Evolutionary conservation across 768 basidiomycete species (phyloP).

Genomic region (Melanogaster broomeanus): DNA sequence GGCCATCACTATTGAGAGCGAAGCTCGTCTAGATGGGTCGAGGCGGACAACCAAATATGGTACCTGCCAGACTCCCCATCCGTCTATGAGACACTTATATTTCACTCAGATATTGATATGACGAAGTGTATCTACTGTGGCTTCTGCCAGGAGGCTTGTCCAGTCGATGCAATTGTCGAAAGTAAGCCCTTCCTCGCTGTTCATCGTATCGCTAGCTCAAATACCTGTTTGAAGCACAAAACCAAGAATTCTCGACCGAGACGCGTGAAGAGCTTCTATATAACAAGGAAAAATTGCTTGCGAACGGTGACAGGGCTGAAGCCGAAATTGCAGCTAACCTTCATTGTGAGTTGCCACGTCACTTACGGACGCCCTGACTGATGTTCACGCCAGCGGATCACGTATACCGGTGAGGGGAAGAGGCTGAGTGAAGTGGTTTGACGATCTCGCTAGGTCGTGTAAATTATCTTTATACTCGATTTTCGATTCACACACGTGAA

Average conservation of each 20-base stretch:
- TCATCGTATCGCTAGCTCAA: constrained; percentile 4
- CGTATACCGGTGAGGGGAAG: constrained; percentile 69
- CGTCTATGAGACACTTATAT: background rate
- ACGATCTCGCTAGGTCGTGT: constrained; percentile 20
- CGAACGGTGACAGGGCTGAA: constrained; percentile 95
- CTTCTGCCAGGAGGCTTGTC: constrained; percentile 99
- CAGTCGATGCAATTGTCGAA: constrained; percentile 99
- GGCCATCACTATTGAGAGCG: constrained; percentile 99
- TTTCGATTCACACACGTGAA: constrained; percentile 4
- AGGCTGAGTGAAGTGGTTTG: constrained; percentile 7
- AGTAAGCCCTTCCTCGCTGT: constrained; percentile 54
- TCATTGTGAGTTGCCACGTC: constrained; percentile 50
- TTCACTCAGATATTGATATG: constrained; percentile 89
- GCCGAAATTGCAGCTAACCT: constrained; percentile 97
- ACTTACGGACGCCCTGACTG: constrained; percentile 16
- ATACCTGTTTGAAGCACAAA: constrained; percentile 68
- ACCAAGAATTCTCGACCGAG: constrained; percentile 96
- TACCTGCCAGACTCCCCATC: constrained; percentile 32
- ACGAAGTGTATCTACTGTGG: constrained; percentile 99
- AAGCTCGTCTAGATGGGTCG: constrained; percentile 92
- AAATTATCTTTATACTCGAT: constrained; percentile 19
- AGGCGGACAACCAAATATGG: constrained; percentile 98
- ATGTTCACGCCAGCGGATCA: constrained; percentile 66
- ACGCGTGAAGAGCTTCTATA: constrained; percentile 97
- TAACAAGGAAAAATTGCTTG: constrained; percentile 98